These are phyloP conservation scores for Phialemoniopsis sp. DNA, from an alignment of 2,329 filamentous ascomycete genomes.

Conservation along the genomic window DNA sequence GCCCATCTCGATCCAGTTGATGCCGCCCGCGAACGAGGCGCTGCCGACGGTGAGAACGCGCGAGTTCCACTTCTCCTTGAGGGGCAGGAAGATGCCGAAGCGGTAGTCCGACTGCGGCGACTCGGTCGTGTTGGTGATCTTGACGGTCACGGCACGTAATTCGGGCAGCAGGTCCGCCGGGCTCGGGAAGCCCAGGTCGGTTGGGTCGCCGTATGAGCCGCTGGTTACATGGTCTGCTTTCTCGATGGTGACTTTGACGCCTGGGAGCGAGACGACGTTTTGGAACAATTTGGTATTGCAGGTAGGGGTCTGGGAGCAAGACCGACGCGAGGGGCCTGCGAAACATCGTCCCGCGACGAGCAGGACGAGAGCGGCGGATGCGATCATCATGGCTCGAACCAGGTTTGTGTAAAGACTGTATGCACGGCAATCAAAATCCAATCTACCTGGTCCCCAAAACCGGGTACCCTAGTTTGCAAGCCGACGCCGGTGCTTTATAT, in stretches of 20 bases:
- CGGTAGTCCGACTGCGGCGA: slow-evolving; percentile 19
- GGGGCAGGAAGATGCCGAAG: slow-evolving; percentile 26
- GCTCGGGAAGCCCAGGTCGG: slow-evolving; percentile 7
- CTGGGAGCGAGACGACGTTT: slow-evolving; percentile 7
- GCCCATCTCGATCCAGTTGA: slow-evolving; percentile 16
- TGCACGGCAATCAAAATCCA: no score
- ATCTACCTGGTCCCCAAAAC: no score
- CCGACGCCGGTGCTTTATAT: no score
- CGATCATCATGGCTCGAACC: no score
- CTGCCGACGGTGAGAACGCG: slow-evolving; percentile 22
- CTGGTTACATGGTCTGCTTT: slow-evolving; percentile 4
- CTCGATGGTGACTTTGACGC: slow-evolving; percentile 9
- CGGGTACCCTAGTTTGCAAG: no score
- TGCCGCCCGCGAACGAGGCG: slow-evolving; percentile 18
- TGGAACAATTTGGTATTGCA: slow-evolving; percentile 6
- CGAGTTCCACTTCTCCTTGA: slow-evolving; percentile 18
- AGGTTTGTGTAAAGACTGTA: no score
- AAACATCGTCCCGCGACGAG: no score
- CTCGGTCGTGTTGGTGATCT: slow-evolving; percentile 17
- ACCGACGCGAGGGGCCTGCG: no score
- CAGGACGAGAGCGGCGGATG: no score
- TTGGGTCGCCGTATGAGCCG: slow-evolving; percentile 6
- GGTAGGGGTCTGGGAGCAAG: no score
- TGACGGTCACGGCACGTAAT: slow-evolving; percentile 24
- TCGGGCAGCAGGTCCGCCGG: slow-evolving; percentile 25